Base-by-base conservation (phyloP, 2,329 filamentous ascomycete species). In the Cytospora schulzeri region DNA sequence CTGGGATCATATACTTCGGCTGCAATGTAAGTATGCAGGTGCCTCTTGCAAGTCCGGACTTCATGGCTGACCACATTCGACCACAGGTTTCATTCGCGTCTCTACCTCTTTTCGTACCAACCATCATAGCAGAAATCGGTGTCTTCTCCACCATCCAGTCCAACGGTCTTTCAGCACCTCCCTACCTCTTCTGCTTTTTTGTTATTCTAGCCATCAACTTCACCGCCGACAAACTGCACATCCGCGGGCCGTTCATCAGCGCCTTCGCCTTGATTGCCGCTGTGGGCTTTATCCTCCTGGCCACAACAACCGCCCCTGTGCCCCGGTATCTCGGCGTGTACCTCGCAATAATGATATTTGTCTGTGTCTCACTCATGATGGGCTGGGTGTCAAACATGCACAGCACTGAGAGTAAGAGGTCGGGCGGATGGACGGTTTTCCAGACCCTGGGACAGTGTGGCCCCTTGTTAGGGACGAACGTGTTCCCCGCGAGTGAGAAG, bases 261-360 rank as follows among this genome's bases (percentile, higher is more conserved):
- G 67, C 74, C 24, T 73, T 75, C 48, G 74, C 74, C 4, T 63
- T 75, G 3, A 67, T 78, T 22, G 73, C 75, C 0, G 76, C 74
- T 2, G 69, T 79, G 8, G 77, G 77, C 7, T 80, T 77, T 71
- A 74, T 79, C 64, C 70, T 79, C 24, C 76, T 76, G 22, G 77
- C 74, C 11, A 77, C 73, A 8, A 75, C 75, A 1, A 69, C 68
- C 26, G 68, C 68, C 0, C 71, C 73, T 1, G 76, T 67, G 3
- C 70, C 75, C 6, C 69, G 77, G 55, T 79, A 78, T 57, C 68
- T 77, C 33, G 76, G 73, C 5, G 71, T 75, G 2, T 79, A 78
- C 67, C 66, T 79, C 9, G 75, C 73, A 6, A 74, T 78, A n/a
- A 71, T 72, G 53, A 76, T 78, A 31, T 78, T 78, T 56, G 73